Evolutionary conservation across 805 yeast species (phyloP).

Genomic region (Starmerella apicola): DNA sequence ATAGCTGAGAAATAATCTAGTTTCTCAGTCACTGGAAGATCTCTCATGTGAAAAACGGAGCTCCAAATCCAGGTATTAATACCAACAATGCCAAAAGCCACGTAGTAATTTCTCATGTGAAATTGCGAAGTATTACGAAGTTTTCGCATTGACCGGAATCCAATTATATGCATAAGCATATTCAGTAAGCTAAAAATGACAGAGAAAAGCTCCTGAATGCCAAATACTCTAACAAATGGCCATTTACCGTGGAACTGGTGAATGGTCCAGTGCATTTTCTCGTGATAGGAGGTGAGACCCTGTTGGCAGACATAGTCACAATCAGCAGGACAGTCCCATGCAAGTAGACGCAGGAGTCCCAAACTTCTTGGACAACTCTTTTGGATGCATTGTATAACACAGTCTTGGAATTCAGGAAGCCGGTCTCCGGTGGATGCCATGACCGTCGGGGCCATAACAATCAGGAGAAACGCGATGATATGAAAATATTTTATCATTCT

Average conservation of each 20-base stretch:
- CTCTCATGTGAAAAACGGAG: slow-evolving; percentile 79
- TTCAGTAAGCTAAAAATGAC: slow-evolving; percentile 66
- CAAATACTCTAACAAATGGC: slow-evolving; percentile 75
- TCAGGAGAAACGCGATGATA: too few relatives aligned
- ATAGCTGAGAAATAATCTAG: slow-evolving; percentile 91
- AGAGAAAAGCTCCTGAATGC: slow-evolving; percentile 75
- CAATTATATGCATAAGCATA: slow-evolving; percentile 46
- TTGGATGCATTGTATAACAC: slow-evolving; percentile 32
- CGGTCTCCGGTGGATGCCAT: slow-evolving; percentile 43
- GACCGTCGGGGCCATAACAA: too few relatives aligned
- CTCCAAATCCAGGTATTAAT: slow-evolving; percentile 84
- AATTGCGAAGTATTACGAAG: slow-evolving; percentile 20
- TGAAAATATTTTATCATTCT: too few relatives aligned
- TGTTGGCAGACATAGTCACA: slow-evolving; percentile 94
- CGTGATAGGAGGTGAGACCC: slow-evolving; percentile 41
- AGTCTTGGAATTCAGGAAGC: slow-evolving; percentile 36
- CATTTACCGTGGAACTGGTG: slow-evolving; percentile 94
- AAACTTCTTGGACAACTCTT: slow-evolving; percentile 27
- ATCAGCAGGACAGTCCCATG: slow-evolving; percentile 66
- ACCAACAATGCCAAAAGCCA: slow-evolving; percentile 48
- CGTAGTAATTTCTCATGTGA: slow-evolving; percentile 26
- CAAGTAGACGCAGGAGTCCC: slow-evolving; percentile 35
- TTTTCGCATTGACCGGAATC: slow-evolving; percentile 31
- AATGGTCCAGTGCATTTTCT: slow-evolving; percentile 42
- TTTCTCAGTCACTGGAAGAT: slow-evolving; percentile 64